Evolutionary conservation across 768 basidiomycete genomes (phyloP).

Genomic region (Lactarius tabidus): DNA sequence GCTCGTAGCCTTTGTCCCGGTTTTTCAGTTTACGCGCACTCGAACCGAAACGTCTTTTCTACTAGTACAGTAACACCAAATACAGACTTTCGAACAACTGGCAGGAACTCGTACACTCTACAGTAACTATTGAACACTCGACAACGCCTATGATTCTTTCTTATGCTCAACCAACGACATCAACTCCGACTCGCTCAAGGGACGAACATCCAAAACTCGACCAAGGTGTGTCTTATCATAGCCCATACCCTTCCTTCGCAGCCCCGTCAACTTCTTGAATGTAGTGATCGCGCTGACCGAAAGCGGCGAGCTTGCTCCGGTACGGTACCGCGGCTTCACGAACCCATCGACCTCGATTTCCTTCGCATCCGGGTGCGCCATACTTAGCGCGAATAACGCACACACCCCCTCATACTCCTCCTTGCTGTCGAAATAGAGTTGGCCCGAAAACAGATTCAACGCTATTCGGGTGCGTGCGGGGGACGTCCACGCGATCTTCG

Average conservation of each 20-base stretch:
- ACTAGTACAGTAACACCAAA: not conserved
- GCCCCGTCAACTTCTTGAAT: not conserved
- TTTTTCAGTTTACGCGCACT: not conserved
- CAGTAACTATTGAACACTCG: not conserved
- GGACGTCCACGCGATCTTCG: not conserved
- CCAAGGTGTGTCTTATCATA: constrained; percentile 2
- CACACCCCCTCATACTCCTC: constrained; percentile 8
- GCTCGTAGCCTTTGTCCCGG: not conserved
- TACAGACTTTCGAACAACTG: not conserved
- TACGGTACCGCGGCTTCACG: not conserved
- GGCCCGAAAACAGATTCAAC: constrained; percentile 15
- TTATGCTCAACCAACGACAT: not conserved
- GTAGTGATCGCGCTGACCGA: not conserved
- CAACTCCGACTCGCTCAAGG: not conserved
- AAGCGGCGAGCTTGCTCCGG: not conserved
- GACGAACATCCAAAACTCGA: not conserved
- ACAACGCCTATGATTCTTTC: not conserved
- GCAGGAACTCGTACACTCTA: not conserved
- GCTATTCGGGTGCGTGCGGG: not conserved
- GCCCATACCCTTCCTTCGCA: constrained; percentile 7
- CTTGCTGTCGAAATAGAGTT: constrained; percentile 12
- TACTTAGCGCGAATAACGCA: not conserved
- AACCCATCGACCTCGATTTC: constrained; percentile 4
- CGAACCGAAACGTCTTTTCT: not conserved
- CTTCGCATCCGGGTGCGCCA: constrained; percentile 1